Evolutionary conservation across 345 rosid genomes (phyloP).

Genomic region (Eucalyptus pauciflora): DNA sequence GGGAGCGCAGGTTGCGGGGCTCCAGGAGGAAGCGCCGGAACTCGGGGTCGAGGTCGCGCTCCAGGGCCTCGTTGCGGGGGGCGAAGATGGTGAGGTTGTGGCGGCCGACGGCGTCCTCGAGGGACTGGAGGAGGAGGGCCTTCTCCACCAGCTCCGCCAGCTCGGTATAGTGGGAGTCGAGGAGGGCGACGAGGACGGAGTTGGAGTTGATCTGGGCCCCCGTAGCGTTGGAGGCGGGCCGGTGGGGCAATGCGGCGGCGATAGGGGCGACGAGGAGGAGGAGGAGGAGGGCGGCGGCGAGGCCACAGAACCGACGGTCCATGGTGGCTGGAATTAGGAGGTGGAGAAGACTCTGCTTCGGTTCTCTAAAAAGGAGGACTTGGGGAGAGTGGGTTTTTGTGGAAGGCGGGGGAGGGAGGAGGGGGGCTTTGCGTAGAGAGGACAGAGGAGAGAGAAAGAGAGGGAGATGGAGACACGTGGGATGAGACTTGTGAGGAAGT

Average conservation of each 20-base stretch:
- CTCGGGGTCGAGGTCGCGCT: conserved; percentile 74
- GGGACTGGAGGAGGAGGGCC: conserved; percentile 79
- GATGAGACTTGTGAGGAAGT: neutral
- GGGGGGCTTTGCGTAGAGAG: neutral
- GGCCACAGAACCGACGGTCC: conserved; percentile 36
- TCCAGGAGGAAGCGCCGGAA: conserved; percentile 89
- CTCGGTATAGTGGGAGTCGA: conserved; percentile 92
- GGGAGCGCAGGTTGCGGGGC: conserved; percentile 75
- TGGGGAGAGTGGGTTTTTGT: neutral
- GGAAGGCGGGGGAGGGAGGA: neutral
- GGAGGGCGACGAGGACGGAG: conserved; percentile 89
- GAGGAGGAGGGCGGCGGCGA: conserved; percentile 19
- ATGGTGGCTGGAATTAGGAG: conserved; percentile 8
- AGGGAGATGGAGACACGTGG: neutral
- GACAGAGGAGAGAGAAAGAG: neutral
- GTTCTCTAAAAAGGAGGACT: neutral
- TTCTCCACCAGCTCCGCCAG: conserved; percentile 83
- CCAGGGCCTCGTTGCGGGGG: conserved; percentile 75
- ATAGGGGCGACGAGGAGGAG: neutral
- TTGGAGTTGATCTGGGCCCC: conserved; percentile 64
- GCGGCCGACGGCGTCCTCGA: conserved; percentile 73
- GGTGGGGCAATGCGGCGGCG: conserved; percentile 24
- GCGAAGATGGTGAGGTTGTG: conserved; percentile 95
- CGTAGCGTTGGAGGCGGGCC: neutral
- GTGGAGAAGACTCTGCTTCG: neutral